Base-by-base conservation (phyloP, 768 basidiomycete species). In the Candolleomyces efflorescens region DNA sequence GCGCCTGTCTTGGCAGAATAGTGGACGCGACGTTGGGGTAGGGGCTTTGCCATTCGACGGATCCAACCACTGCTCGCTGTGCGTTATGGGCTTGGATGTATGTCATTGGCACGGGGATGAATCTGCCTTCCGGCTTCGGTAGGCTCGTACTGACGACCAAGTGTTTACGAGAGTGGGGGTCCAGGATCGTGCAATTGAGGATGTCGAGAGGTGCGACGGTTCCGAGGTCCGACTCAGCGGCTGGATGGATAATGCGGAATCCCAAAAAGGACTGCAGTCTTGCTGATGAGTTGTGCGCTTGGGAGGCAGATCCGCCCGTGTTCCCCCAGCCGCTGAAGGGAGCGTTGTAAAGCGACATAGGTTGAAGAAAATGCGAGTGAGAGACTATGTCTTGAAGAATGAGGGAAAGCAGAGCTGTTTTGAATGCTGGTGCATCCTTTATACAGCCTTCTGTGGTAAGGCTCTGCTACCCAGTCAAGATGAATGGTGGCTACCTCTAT, bases 151-250 rank as follows among this genome's bases (percentile, higher is more conserved):
- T 53, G 24, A 36, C 38, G n/a, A 36, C 15, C 10, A 39, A 18
- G 37, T 39, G 38, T 5, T 3, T 53, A 3, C 51, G 24, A 5
- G 26, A 24, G 37, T 38, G 32, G 17, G 51, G 51, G 32, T 39
- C 51, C 15, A 53, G 36, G 36, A 53, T 12, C 32, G 38, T 23
- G 36, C 51, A 53, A 20, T 53, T 53, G 36, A 53, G 37, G 32
- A 53, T 53, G 37, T 53, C 51, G 51, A 53, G 26, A 18, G 51
- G 51, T 15, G 51, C 51, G 23, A 18, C 7, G n/a, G 51, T 36
- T 1, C 5, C 3, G 3, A 4, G n/a, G 12, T 12, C 37, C 9
- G 18, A 18, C 18, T 32, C 5, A 2, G 51, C 17, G 13, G 51
- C 26, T n/a, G 51, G 51, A 23, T 53, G 51, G n/a, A 53, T 11